Base-by-base conservation (phyloP, 1,284 basidiomycete species). In the Boletellus sp. region DNA sequence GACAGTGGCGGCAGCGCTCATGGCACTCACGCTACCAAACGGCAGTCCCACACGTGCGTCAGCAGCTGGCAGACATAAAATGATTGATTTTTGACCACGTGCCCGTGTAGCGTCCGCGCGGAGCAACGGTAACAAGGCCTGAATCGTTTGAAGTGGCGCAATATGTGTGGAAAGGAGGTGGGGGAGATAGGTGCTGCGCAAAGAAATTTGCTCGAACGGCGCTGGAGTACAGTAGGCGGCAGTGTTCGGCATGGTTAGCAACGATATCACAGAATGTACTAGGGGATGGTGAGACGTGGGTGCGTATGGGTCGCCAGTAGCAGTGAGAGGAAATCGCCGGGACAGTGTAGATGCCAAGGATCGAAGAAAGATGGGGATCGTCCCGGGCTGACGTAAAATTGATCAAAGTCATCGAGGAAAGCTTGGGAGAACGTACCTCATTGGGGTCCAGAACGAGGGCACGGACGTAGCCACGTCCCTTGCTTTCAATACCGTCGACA, bases 401-500 rank as follows among this genome's bases (percentile, higher is more conserved):
- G 23, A 47, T 40, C 41, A 33, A 19, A 6, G 29, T 37, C 43
- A 39, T 30, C 26, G 27, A 23, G 4, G 13, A 11, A 14, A 13
- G 11, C 1, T 8, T 41, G 17, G 11, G 30, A 32, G 39, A 27
- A 26, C 35, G 36, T 60, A 85, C 88, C 72, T 87, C 83, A 43
- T 71, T 71, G 0, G 89, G 83, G 64, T 91, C 83, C 36, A 92
- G 76, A 17, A 91, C 80, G 48, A 91, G 74, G 1, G 84, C 87
- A 41, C 84, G 81, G 47, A 91, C 77, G 66, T 79, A 91, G 36
- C 90, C 89, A 55, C 81, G 73, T 26, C 79, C 77, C 51, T 72
- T 69, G 34, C 70, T 70, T 63, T 92, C 87, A 40, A 92, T 69
- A 19, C 70, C 69, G 17, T 78, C 73, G 23, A 79, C 80, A 8